Evolutionary conservation across 2,329 filamentous ascomycete genomes (phyloP).

Genomic region (Remersonia thermophila): DNA sequence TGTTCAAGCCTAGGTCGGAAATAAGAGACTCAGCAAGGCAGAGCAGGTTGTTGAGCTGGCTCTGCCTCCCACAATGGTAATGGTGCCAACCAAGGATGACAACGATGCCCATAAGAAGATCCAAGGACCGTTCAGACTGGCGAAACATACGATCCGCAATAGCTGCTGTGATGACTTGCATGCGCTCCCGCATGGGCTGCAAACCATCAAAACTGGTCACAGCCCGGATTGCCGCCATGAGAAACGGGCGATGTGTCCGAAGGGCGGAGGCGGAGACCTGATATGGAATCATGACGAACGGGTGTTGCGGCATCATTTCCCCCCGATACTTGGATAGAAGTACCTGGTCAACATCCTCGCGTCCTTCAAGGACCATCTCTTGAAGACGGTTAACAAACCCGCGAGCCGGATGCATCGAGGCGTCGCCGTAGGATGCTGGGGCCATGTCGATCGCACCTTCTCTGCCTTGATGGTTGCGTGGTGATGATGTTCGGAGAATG

Average conservation of each 20-base stretch:
- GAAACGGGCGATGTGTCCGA: constrained; percentile 30
- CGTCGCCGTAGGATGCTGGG: neutral
- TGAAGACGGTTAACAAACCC: neutral
- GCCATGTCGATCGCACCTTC: neutral
- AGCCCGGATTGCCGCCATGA: constrained; percentile 38
- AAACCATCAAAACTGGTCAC: constrained; percentile 36
- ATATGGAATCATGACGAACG: constrained; percentile 34
- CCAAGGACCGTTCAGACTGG: constrained; percentile 36
- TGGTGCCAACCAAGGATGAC: constrained; percentile 40
- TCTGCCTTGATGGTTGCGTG: neutral
- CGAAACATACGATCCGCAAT: constrained; percentile 38
- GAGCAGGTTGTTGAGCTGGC: constrained; percentile 39
- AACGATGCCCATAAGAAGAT: constrained; percentile 36
- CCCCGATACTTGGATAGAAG: constrained; percentile 33
- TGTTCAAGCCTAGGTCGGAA: constrained; percentile 34
- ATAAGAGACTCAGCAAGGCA: constrained; percentile 35
- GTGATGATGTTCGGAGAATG: neutral
- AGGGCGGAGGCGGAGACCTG: constrained; percentile 26
- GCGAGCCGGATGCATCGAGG: neutral
- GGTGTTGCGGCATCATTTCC: constrained; percentile 31
- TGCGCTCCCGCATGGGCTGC: constrained; percentile 36
- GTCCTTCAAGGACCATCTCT: constrained; percentile 1
- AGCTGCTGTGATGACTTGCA: constrained; percentile 34
- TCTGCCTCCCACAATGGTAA: constrained; percentile 41
- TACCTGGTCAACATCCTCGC: constrained; percentile 33